Base-by-base conservation (phyloP, 2,329 filamentous ascomycete species). In the Fusarium sp. region DNA sequence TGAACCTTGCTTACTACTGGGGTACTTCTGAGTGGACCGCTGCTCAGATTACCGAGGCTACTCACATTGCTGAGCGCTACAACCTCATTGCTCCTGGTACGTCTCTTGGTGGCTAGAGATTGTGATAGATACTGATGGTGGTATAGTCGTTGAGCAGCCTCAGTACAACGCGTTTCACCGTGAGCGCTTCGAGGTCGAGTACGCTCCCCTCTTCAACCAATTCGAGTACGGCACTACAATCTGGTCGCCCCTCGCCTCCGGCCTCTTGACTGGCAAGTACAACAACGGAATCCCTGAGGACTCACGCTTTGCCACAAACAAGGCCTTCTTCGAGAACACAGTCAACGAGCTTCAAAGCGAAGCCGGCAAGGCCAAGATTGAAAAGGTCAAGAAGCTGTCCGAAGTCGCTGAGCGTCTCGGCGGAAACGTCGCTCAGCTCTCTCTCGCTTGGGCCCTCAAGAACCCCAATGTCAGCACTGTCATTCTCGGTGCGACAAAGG, bases 11-110 rank as follows among this genome's bases (percentile, higher is more conserved):
- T 29, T 77, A 77, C 64, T 77, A 77, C 75, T 77, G 75, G 75
- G 91, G 90, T 42, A 93, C 91, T 1, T 91, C 88, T 2, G 90
- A 92, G 81, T 93, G 90, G 91, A 86, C 84, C 70, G 90, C 91
- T 45, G 85, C 88, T 65, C 90, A 92, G 82, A 92, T 93, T 74
- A 86, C 86, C 13, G 85, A 89, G 68, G 91, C 90, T 1, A 77
- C 62, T 79, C 68, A 75, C 31, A 88, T 83, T 65, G 89, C 91
- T 25, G 87, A 90, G 72, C 84, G 84, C 72, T 84, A 91, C 17
- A 85, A 86, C n/a, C 83, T 92, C 36, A 87, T 92, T 60, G 88
- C 86, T 1, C 91, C 91, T 4, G 65, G 65, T 68, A 63, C 15
- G 64, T 13, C 1, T 1, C 2, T 8, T 3, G 1, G 12, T 12